Evolutionary conservation across 2,329 filamentous ascomycete species (phyloP), one percentile per base, ranked within the genome.

Genomic region (Nothophaeocryptopus gaeumannii): DNA sequence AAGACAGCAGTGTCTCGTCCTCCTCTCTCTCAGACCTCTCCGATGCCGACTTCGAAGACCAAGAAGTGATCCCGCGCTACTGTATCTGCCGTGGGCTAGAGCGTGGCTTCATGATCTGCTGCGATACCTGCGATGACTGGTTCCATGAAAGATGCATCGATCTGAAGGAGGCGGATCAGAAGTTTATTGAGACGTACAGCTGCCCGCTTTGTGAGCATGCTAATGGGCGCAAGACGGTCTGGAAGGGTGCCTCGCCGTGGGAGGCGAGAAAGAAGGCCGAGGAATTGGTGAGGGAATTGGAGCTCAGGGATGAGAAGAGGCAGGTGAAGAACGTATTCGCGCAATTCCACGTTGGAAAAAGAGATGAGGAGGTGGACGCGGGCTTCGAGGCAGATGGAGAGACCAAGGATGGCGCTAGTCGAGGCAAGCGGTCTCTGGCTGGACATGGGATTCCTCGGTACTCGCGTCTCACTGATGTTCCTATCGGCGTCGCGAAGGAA

Each of bases 21-120:
- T 26, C 20, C 20, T 26, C 20, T 7, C 20, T 26, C 5, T 39
- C 36, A 2, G 36, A 39, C 4, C 11, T 39, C 5, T 39, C 36
- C 3, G 36, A 39, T 9, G 36, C 13, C 14, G 14, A 39, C 36
- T 13, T 15, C 10, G 36, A 13, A 11, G 36, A 39, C 2, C 14
- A n/a, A 9, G 14, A 39, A 13, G 12, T 4, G 12, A 16, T 15
- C 13, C 36, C 10, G 3, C 36, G 11, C 36, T 39, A n/a, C 20
- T 39, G 36, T 16, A 5, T 16, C 10, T 39, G 91, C 66, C 86
- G 87, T 45, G 86, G 85, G 48, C 88, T 88, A 1, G 90, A 96
- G 67, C 90, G 93, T 65, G 90, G 95, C 67, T 95, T 89, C 85
- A 96, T 96, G 91, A 96, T 96, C 65, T 88, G 82, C 36, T 96